These are phyloP conservation scores for Paecilomyces dactylethromorphus DNA, from an alignment of 2,329 filamentous ascomycete species.

Conservation along the genomic window DNA sequence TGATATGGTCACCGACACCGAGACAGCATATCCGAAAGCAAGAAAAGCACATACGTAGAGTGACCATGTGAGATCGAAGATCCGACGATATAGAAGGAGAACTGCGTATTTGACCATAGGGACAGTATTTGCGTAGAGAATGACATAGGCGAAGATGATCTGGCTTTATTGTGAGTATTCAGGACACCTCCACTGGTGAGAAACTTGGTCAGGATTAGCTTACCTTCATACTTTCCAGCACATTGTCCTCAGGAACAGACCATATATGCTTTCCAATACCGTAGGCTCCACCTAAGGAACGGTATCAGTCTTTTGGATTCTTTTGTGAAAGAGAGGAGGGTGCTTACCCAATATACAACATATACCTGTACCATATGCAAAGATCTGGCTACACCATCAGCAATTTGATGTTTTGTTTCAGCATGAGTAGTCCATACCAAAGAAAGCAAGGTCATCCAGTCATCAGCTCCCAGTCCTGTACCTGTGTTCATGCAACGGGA, in stretches of 20 bases:
- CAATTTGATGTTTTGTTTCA: background rate
- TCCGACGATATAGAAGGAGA: conserved; percentile 23
- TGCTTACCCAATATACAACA: conserved; percentile 3
- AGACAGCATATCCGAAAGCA: conserved; percentile 18
- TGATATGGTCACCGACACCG: conserved; percentile 6
- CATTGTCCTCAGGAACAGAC: conserved; percentile 5
- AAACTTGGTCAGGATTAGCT: background rate
- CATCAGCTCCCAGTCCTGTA: conserved; percentile 5
- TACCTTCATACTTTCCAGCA: conserved; percentile 3
- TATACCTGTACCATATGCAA: background rate
- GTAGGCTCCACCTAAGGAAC: conserved; percentile 6
- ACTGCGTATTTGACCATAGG: conserved; percentile 26
- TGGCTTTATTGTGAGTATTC: conserved; percentile 2
- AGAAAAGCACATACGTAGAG: conserved; percentile 18
- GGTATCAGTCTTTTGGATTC: background rate
- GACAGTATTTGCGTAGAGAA: conserved; percentile 22
- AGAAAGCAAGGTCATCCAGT: background rate
- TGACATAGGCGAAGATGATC: conserved; percentile 24
- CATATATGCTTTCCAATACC: conserved; percentile 11
- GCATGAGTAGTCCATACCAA: background rate
- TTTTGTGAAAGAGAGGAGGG: background rate
- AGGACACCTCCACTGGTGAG: background rate
- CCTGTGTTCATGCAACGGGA: conserved; percentile 2
- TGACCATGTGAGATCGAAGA: conserved; percentile 22
- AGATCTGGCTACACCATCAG: background rate